phyloP scores from a whole-genome alignment of 164 flowering plant species.

The Brasenia schreberi region DNA sequence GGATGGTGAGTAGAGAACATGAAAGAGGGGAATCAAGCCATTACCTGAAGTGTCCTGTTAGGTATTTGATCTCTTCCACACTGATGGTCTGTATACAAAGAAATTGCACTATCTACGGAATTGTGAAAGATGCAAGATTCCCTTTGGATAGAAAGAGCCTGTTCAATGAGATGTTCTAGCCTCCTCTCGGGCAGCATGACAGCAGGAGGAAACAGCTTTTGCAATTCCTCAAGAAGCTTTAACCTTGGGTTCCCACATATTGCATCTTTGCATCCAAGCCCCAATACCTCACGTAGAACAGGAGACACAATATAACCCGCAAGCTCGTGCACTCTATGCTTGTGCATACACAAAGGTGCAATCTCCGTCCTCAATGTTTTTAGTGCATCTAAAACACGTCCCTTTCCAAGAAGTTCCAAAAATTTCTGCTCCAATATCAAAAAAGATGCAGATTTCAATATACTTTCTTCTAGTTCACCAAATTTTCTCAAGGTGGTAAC shows the following conservation, averaged over 20 bases:
- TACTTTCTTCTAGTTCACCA: slow-evolving; percentile 34
- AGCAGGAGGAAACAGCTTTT: slow-evolving; percentile 63
- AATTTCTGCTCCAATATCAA: slow-evolving; percentile 74
- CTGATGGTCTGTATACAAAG: slow-evolving; percentile 69
- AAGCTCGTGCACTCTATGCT: slow-evolving; percentile 46
- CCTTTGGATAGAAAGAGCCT: slow-evolving; percentile 59
- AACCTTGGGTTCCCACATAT: slow-evolving; percentile 25
- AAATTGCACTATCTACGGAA: slow-evolving; percentile 38
- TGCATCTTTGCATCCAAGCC: slow-evolving; percentile 18
- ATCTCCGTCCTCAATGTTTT: slow-evolving; percentile 58
- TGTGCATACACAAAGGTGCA: slow-evolving; percentile 50
- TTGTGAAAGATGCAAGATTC: slow-evolving; percentile 76
- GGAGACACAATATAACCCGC: slow-evolving; percentile 43
- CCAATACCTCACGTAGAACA: slow-evolving; percentile 13
- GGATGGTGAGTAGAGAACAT: too few species aligned
- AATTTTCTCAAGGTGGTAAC: slow-evolving; percentile 44
- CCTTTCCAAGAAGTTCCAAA: slow-evolving; percentile 36
- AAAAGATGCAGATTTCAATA: slow-evolving; percentile 51
- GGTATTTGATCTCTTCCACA: slow-evolving; percentile 80
- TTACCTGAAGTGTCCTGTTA: slow-evolving; percentile 66
- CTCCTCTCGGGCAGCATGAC: slow-evolving; percentile 59
- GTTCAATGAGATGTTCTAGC: slow-evolving; percentile 72
- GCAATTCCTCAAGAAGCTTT: slow-evolving; percentile 42
- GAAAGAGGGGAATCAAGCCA: slow-evolving; percentile 1
- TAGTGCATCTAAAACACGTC: slow-evolving; percentile 35